Conservation (phyloP, 1,139 yeast genomes). For the Blastobotrys illinoisensis region DNA sequence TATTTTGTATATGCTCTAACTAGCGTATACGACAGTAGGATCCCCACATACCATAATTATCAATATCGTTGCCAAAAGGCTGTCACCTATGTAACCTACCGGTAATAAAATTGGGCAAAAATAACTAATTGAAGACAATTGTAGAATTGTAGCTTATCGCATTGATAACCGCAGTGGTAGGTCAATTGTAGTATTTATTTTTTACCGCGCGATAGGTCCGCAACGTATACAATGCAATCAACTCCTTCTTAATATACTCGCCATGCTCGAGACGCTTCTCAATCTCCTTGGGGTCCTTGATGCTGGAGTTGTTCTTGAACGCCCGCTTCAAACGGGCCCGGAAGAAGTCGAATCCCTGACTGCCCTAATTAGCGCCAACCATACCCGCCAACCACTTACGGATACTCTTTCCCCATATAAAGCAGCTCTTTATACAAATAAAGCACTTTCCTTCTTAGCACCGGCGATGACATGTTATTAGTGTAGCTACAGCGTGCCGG, state of each 20-base stretch:
- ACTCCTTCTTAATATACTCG: slow-evolving; percentile 35
- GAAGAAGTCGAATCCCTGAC: slow-evolving; percentile 30
- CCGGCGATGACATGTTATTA: not conserved
- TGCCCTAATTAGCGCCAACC: slow-evolving; percentile 5
- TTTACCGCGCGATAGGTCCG: slow-evolving; percentile 34
- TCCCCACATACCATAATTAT: too few species aligned
- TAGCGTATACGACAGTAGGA: too few species aligned
- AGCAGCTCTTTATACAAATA: slow-evolving; percentile 35
- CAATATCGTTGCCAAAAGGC: too few species aligned
- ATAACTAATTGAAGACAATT: too few species aligned
- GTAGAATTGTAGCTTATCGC: too few species aligned
- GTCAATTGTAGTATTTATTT: slow-evolving; percentile 28
- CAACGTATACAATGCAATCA: slow-evolving; percentile 32
- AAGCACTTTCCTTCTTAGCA: slow-evolving; percentile 25
- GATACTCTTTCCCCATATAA: slow-evolving; percentile 36
- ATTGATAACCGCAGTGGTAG: too few species aligned
- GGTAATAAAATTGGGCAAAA: too few species aligned
- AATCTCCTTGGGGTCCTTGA: slow-evolving; percentile 19
- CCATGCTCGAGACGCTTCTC: slow-evolving; percentile 31
- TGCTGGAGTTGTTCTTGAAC: slow-evolving; percentile 24
- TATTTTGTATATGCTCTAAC: too few species aligned
- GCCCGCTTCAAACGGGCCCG: slow-evolving; percentile 28
- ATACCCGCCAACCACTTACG: slow-evolving; percentile 20
- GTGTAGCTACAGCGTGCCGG: not conserved
- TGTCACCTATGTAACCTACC: too few species aligned